Percentiles rank a stretch among this genome's conserved stretches.
phyloP scores from a whole-genome alignment of 768 basidiomycete genomes.

The Roridomyces roridus region DNA sequence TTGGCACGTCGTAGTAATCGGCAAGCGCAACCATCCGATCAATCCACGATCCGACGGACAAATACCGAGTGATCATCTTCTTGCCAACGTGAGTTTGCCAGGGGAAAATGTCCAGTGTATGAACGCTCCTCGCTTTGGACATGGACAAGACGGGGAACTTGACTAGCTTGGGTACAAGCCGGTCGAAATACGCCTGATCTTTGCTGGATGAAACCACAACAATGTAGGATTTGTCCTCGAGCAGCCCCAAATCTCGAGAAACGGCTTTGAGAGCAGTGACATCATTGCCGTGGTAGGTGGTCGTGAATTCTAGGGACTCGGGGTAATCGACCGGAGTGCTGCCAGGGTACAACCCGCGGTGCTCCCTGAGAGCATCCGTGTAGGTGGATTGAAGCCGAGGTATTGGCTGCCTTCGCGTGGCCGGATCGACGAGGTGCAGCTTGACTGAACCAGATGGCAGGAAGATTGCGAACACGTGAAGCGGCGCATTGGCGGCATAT shows the following conservation, averaged over 20 bases:
- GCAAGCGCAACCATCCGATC: conserved; percentile 81
- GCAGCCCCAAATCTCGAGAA: conserved; percentile 81
- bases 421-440: conserved; percentile 90
- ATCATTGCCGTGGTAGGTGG: conserved; percentile 82
- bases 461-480: conserved; percentile 92
- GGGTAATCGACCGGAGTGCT: conserved; percentile 69
- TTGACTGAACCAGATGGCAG: conserved; percentile 71
- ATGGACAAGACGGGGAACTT: conserved; percentile 91
- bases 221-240: conserved; percentile 76
- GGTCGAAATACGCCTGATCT: conserved; percentile 84
- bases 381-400: conserved; percentile 81
- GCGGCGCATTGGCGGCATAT: conserved; percentile 68
- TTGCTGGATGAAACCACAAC: conserved; percentile 88
- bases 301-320: conserved; percentile 60
- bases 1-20: conserved; percentile 90
- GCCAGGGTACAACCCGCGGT: conserved; percentile 44
- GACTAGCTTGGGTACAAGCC: conserved; percentile 66
- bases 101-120: conserved; percentile 80
- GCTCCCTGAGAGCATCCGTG: conserved; percentile 61
- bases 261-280: conserved; percentile 83
- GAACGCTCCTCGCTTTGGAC: conserved; percentile 78
- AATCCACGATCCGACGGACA: conserved; percentile 80
- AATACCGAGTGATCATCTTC: conserved; percentile 86
- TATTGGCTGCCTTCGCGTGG: conserved; percentile 84
- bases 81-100: conserved; percentile 87